These are phyloP conservation scores for Urostyla sp. DNA, from an alignment of 73 alveolate genomes.

Conservation along the genomic window DNA sequence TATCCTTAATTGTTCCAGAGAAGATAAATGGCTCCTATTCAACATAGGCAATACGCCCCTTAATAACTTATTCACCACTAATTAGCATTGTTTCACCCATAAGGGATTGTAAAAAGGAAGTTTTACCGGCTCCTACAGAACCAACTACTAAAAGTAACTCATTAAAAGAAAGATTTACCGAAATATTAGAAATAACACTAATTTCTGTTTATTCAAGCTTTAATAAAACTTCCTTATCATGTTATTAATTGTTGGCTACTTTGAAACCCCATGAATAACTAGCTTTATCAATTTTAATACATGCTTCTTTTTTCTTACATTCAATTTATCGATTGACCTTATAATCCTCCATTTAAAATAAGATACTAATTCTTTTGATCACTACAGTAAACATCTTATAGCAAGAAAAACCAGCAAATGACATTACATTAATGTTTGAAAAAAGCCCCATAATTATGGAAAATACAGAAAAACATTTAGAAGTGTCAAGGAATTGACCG, in stretches of 20 bases:
- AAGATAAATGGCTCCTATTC: constrained; percentile 91
- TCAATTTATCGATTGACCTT: no score
- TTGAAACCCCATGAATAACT: constrained; percentile 52
- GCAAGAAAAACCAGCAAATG: constrained; percentile 15
- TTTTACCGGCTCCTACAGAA: constrained; percentile 92
- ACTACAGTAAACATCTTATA: constrained; percentile 24
- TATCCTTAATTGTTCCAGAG: constrained; percentile 86
- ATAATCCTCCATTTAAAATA: no score
- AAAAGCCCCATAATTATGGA: constrained; percentile 11
- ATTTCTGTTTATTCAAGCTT: no score
- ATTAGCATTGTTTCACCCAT: constrained; percentile 63
- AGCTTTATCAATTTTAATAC: constrained; percentile 1
- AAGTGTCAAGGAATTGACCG: constrained; percentile 25
- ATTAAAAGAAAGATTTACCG: constrained; percentile 64
- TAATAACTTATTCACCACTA: constrained; percentile 56
- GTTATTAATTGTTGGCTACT: no score
- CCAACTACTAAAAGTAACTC: constrained; percentile 86
- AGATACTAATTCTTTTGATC: constrained; percentile 24
- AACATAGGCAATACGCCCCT: constrained; percentile 88
- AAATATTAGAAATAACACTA: no score
- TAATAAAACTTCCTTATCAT: no score
- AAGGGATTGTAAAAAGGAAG: constrained; percentile 79
- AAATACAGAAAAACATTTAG: background rate
- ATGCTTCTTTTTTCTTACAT: background rate
- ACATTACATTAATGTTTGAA: constrained; percentile 9